These are phyloP conservation scores for Alloteropsis semialata DNA, from an alignment of 176 grass and related monocot species.

Conservation along the genomic window DNA sequence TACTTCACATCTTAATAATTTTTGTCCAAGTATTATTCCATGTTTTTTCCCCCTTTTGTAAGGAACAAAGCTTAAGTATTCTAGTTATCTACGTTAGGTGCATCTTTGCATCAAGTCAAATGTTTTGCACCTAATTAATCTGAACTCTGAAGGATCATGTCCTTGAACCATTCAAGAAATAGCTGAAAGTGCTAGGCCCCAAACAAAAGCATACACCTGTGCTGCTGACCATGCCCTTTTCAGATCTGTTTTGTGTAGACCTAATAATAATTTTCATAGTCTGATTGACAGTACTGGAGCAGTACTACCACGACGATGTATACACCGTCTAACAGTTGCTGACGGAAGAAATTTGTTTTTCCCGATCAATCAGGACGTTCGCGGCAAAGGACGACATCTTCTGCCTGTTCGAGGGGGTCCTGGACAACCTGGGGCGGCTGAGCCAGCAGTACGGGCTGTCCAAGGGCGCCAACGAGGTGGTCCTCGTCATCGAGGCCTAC, in stretches of 20 bases:
- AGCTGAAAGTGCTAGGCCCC: neutral
- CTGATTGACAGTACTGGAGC: neutral
- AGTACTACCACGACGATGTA: neutral
- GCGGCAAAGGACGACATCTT: slow-evolving; percentile 91
- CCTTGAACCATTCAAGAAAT: neutral
- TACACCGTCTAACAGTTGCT: neutral
- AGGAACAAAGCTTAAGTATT: neutral
- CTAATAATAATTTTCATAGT: no score
- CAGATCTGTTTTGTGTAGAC: neutral
- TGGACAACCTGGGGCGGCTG: slow-evolving; percentile 71
- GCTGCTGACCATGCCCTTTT: neutral
- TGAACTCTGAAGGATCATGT: neutral
- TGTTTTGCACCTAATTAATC: slow-evolving; percentile 25
- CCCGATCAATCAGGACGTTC: slow-evolving; percentile 71
- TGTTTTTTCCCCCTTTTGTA: neutral
- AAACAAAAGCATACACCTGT: neutral
- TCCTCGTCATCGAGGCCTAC: slow-evolving; percentile 84
- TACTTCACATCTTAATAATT: neutral
- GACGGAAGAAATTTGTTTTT: neutral
- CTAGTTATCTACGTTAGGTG: slow-evolving; percentile 1
- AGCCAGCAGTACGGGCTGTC: slow-evolving; percentile 87
- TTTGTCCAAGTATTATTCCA: neutral
- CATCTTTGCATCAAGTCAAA: slow-evolving; percentile 2
- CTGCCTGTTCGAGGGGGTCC: slow-evolving; percentile 87
- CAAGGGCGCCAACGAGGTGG: slow-evolving; percentile 73